These are phyloP conservation scores for Austroboletus niveus DNA, from an alignment of 1,284 basidiomycete genomes.

Conservation along the genomic window DNA sequence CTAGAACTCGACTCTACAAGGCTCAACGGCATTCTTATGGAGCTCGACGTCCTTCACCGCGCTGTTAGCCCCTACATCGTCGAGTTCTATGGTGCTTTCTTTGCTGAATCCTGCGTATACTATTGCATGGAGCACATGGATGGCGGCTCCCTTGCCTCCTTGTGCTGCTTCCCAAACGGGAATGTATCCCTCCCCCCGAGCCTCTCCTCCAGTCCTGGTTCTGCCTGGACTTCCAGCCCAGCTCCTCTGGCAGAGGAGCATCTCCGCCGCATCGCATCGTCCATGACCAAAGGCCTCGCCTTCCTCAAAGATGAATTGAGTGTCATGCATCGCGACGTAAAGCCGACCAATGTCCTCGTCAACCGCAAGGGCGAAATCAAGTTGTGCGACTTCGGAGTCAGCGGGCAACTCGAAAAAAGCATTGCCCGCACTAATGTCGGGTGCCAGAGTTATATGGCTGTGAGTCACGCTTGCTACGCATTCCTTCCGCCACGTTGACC, in stretches of 20 bases:
- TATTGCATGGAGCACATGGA: slow-evolving; percentile 99
- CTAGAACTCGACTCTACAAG: slow-evolving; percentile 95
- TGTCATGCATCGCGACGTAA: slow-evolving; percentile 98
- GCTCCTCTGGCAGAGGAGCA: slow-evolving; percentile 34
- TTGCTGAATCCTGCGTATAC: slow-evolving; percentile 97
- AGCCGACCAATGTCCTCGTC: slow-evolving; percentile 95
- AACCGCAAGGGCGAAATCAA: slow-evolving; percentile 90
- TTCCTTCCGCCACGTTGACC: slow-evolving; percentile 4
- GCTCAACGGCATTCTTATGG: slow-evolving; percentile 96
- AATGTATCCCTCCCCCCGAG: slow-evolving; percentile 37
- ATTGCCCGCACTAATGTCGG: slow-evolving; percentile 98
- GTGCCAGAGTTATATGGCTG: slow-evolving; percentile 98
- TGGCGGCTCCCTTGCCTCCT: slow-evolving; percentile 88
- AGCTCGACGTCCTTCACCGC: slow-evolving; percentile 95
- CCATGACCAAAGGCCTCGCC: slow-evolving; percentile 88
- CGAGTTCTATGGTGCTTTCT: slow-evolving; percentile 99
- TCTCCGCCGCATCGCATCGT: slow-evolving; percentile 79
- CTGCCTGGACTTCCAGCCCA: slow-evolving; percentile 34
- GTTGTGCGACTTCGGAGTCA: slow-evolving; percentile 97
- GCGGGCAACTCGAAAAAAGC: slow-evolving; percentile 94
- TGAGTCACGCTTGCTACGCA: slow-evolving; percentile 41
- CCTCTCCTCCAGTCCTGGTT: slow-evolving; percentile 31
- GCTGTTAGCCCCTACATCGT: slow-evolving; percentile 91
- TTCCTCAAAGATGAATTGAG: slow-evolving; percentile 96
- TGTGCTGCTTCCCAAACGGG: slow-evolving; percentile 46